Conservation (phyloP, 2,329 filamentous ascomycete species). For the Colletotrichum sublineola region DNA sequence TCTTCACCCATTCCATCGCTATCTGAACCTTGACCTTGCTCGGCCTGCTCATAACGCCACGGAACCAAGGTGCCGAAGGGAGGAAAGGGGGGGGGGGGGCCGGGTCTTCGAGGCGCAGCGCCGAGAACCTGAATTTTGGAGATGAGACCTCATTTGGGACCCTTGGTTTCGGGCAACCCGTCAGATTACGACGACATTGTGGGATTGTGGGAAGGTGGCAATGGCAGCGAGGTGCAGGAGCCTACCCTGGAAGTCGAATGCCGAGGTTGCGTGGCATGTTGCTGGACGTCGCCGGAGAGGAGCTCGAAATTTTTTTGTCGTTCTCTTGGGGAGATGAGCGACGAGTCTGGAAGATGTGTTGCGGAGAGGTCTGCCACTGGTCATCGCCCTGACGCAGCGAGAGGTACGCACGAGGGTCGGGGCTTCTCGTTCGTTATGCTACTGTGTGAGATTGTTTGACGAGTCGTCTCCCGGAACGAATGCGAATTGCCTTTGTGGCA, state of each 20-base stretch:
- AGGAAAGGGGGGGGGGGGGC: neutral
- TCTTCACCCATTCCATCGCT: neutral
- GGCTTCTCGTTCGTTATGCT: neutral
- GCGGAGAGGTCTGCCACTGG: neutral
- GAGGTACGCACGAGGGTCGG: neutral
- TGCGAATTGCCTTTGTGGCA: too few species aligned
- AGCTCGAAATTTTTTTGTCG: rapidly evolving
- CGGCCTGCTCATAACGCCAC: neutral
- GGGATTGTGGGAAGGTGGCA: neutral
- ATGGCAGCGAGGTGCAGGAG: neutral
- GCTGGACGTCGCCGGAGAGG: neutral
- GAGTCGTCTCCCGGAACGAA: neutral
- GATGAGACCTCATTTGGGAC: constrained; percentile 11
- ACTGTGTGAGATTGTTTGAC: neutral
- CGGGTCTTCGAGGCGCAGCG: neutral
- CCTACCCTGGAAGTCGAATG: neutral
- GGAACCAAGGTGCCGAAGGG: neutral
- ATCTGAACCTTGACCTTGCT: neutral
- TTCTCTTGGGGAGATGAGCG: neutral
- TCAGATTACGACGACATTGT: neutral
- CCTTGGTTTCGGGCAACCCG: neutral
- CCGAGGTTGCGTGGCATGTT: neutral
- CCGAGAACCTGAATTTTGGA: neutral
- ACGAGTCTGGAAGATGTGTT: neutral
- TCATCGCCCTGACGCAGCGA: neutral